Evolutionary conservation across 2,329 filamentous ascomycete genomes (phyloP).

Genomic region (Hirsutella rhossiliensis): DNA sequence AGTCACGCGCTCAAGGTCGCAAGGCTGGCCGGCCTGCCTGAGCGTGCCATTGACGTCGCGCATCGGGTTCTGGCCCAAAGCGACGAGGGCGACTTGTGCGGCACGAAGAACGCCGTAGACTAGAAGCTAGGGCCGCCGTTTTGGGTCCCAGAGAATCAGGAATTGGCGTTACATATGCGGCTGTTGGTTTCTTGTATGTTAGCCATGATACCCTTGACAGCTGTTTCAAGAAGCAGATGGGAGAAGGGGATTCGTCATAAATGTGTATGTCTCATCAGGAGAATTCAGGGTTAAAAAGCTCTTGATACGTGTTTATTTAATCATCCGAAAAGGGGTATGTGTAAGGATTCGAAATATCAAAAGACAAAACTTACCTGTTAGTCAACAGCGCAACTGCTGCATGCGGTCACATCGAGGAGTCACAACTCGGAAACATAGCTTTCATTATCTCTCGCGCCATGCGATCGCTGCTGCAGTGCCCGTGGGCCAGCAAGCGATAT

Average conservation of each 20-base stretch:
- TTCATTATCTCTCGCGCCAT: conserved; percentile 18
- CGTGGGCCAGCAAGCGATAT: conserved; percentile 35
- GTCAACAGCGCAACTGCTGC: background rate
- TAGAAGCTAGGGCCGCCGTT: background rate
- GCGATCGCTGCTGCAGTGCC: conserved; percentile 19
- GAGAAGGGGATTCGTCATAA: conserved; percentile 36
- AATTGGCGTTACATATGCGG: background rate
- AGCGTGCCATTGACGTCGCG: conserved; percentile 58
- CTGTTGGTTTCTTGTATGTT: conserved; percentile 12
- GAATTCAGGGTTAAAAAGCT: conserved; percentile 59
- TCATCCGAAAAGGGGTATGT: conserved; percentile 29
- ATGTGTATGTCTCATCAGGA: conserved; percentile 42
- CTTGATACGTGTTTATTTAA: conserved; percentile 39
- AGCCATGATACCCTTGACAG: conserved; percentile 24
- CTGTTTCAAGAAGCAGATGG: conserved; percentile 6
- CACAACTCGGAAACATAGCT: conserved; percentile 6
- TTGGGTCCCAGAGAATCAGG: background rate
- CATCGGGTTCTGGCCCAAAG: conserved; percentile 34
- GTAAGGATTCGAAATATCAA: background rate
- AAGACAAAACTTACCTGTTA: background rate
- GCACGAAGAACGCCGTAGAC: conserved; percentile 2
- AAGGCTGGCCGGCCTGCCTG: conserved; percentile 68
- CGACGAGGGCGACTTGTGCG: conserved; percentile 3
- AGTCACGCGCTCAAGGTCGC: conserved; percentile 97
- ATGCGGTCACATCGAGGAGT: background rate